Base-by-base conservation (phyloP, 148 eudicot species). In the Hydrangea macrophylla region DNA sequence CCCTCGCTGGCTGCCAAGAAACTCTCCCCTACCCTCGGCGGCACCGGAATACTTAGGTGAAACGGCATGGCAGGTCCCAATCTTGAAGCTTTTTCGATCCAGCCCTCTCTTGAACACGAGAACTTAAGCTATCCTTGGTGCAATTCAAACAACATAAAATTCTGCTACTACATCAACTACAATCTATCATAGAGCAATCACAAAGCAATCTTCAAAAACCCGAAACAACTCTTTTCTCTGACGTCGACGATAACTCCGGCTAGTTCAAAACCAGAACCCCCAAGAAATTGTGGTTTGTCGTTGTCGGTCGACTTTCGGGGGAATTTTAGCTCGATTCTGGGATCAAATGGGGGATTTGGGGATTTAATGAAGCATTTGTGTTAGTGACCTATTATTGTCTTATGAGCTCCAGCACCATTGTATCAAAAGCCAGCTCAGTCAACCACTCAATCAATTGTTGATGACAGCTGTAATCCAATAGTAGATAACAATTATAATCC, bases 121-220 rank as follows among this genome's bases (percentile, higher is more conserved):
- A 81, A 80, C 24, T 70, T 87, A 32, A 84, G 73, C 57, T 87
- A 89, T 75, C 92, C 92, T 4, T 70, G 92, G 3, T 84, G 89
- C 13, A 83, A 82, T 2, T 87, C 92, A 0, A 44, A 73, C 1
- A 87, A 84, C 79, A 87, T 89, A n/a, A 87, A 84, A 11, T 84
- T 84, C 75, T 84, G 89, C 58, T 84, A 84, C 78, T 87, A 84
- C 84, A 84, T 84, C 86, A 86, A 86, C 84, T 84, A 84, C 80
- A 86, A 86, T 24, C 82, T 86, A 31, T 83, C 88, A 7, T 88
- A 86, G 81, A 12, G 77, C 77, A 54, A 73, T 51, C 70, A 64
- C 73, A 1, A 81, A 81, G 65, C 78, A 78, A 15, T n/a, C 64
- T 22, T 61, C 78, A 7, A 42, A 53, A 66, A n/a, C n/a, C 17